phyloP scores from a whole-genome alignment of 2,329 filamentous ascomycete genomes.

The Ophiostoma fasciatum region DNA sequence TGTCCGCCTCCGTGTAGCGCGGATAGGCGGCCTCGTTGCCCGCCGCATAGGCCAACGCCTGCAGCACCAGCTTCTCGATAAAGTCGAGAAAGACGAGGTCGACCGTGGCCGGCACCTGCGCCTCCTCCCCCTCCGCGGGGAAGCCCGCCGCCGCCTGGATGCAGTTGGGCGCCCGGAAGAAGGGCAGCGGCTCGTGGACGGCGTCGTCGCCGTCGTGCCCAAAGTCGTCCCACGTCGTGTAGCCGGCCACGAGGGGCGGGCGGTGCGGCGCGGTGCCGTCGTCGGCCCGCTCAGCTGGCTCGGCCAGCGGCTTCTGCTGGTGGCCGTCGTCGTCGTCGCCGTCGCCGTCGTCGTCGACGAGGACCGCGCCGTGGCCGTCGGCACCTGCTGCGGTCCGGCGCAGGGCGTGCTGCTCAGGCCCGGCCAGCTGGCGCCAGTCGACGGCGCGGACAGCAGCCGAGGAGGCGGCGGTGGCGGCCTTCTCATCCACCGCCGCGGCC shows the following conservation, averaged over 20 bases:
- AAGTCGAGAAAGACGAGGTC: conserved; percentile 90
- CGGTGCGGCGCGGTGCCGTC: conserved; percentile 15
- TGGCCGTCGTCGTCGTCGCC: neutral
- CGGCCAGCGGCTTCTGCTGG: conserved; percentile 6
- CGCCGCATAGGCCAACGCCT: conserved; percentile 39
- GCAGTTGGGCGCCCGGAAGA: conserved; percentile 70
- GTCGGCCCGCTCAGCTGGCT: conserved; percentile 18
- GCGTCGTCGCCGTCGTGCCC: conserved; percentile 84
- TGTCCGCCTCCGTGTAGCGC: conserved; percentile 30
- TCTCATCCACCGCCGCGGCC: neutral
- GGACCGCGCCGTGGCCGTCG: no score
- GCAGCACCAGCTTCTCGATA: conserved; percentile 65
- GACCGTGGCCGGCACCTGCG: conserved; percentile 50
- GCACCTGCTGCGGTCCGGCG: neutral
- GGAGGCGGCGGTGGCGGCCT: neutral
- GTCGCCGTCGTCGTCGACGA: no score
- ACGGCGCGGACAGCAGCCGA: neutral
- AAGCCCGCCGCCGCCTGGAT: conserved; percentile 58
- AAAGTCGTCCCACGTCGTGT: conserved; percentile 77
- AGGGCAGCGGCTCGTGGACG: conserved; percentile 57
- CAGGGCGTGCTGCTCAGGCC: conserved; percentile 29
- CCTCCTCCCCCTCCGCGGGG: conserved; percentile 21
- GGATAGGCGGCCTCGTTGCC: conserved; percentile 25
- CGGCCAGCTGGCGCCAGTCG: conserved; percentile 31
- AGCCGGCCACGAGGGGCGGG: conserved; percentile 46